Conservation (phyloP, 306 rosid genomes). For the Hippophae gyantsensis region DNA sequence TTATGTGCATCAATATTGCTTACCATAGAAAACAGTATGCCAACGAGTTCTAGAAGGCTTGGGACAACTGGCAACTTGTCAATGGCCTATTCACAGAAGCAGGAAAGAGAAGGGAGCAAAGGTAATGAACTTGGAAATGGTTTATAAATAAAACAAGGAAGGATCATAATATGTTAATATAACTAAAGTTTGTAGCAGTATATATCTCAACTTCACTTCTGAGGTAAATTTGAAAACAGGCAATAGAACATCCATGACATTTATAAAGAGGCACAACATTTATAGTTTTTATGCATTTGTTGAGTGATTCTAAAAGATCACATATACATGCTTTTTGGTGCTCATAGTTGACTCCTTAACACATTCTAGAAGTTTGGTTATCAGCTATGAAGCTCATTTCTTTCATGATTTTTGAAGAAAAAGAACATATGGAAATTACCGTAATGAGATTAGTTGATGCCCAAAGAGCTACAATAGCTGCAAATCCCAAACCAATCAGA, state of each 20-base stretch:
- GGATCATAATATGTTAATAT: too few relatives aligned
- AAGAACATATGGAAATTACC: slow-evolving; percentile 28
- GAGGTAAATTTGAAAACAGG: too few relatives aligned
- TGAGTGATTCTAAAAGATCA: too few relatives aligned
- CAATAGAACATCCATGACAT: too few relatives aligned
- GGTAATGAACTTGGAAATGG: not conserved
- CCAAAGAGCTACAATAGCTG: slow-evolving; percentile 63
- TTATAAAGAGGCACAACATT: too few relatives aligned
- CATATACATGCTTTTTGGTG: too few relatives aligned
- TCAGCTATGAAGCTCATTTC: not conserved
- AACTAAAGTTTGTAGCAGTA: too few relatives aligned
- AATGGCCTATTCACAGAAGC: slow-evolving; percentile 39
- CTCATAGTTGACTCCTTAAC: not conserved
- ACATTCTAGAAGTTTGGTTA: not conserved
- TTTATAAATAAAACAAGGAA: too few relatives aligned
- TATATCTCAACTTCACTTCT: too few relatives aligned
- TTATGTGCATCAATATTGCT: slow-evolving; percentile 21
- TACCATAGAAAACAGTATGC: slow-evolving; percentile 63
- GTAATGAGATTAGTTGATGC: slow-evolving; percentile 49
- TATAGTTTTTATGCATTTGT: too few relatives aligned
- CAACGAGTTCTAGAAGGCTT: slow-evolving; percentile 53
- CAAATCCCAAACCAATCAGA: slow-evolving; percentile 69
- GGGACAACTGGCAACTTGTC: slow-evolving; percentile 76
- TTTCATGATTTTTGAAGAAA: slow-evolving; percentile 7
- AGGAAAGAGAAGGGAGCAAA: not conserved